Base-by-base conservation (phyloP, 306 rosid genomes). In the Quercus berberidifolia region DNA sequence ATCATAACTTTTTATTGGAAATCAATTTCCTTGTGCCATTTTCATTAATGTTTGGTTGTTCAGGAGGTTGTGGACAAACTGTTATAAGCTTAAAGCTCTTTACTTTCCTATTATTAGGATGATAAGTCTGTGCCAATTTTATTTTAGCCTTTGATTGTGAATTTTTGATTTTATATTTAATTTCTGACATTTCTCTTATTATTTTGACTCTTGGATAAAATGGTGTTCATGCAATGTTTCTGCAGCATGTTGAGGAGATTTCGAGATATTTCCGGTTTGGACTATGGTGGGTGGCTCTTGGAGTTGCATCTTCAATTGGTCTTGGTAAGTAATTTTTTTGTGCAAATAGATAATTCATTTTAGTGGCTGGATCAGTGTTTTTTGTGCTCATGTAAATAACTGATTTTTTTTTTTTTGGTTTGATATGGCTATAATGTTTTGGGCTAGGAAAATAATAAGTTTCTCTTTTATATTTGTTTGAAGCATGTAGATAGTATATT, bases 221-320 rank as follows among this genome's bases (percentile, higher is more conserved):
- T 51, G 82, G 79, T 76, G 67, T 79, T 81, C 38, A 8, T 71
- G 69, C 54, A 20, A 20, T 74, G 69, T 84, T 67, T 87, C 78
- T 87, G 88, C 90, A 93, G 99, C 96, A 93, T 85, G 69, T 91
- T 64, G 93, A 89, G 74, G 99, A 96, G 89, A 88, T 96, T 75
- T 72, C 82, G n/a, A 87, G 89, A 76, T 93, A 93, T 78, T 82
- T 91, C 74, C 88, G 86, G 74, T 96, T 84, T 82, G 97, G 90
- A 64, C 72, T 96, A 74, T 96, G 99, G 99, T 96, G 99, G 99
- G 76, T 90, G 78, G 84, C 92, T 80, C 97, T 96, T 80, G 99
- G 98, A 82, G 90, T 96, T 78, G 98, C 98, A 83, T 96, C 99
- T 59, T 96, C 97, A 38, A 93, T 96, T 85, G 99, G 99, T 80